Evolutionary conservation across 371 early-diverging fungal species (phyloP).

Genomic region (Apophysomyces elegans): DNA sequence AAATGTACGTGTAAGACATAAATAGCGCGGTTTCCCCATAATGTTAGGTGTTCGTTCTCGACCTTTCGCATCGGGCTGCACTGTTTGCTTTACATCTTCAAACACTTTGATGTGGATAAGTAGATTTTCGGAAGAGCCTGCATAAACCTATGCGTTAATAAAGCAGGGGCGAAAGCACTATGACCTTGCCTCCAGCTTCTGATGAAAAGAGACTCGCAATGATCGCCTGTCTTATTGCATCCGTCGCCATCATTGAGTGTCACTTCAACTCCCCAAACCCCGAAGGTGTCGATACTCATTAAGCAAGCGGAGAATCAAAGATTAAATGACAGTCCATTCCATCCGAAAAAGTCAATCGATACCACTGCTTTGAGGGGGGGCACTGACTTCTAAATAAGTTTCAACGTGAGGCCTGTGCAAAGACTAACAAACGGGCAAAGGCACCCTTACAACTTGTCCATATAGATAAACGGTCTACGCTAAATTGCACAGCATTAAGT

Average conservation of each 20-base stretch:
- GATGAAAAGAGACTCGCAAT: conserved; percentile 45
- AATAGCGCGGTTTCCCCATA: conserved; percentile 53
- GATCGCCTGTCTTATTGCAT: conserved; percentile 46
- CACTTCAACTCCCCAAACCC: not conserved
- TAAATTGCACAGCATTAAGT: too few relatives aligned
- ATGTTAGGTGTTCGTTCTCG: conserved; percentile 30
- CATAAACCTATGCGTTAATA: not conserved
- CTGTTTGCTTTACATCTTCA: conserved; percentile 51
- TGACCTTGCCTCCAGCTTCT: conserved; percentile 26
- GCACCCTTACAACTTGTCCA: too few relatives aligned
- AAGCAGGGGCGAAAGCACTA: not conserved
- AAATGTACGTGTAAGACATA: conserved; percentile 49
- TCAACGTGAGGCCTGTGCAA: too few relatives aligned
- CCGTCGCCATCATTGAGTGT: conserved; percentile 24
- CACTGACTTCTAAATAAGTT: too few relatives aligned
- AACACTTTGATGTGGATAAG: conserved; percentile 53
- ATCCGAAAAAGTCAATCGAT: not conserved
- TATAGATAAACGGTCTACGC: too few relatives aligned
- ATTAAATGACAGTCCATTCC: not conserved
- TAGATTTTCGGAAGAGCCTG: conserved; percentile 40
- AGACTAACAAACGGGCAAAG: too few relatives aligned
- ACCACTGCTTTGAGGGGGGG: not conserved
- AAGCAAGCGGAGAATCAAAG: not conserved
- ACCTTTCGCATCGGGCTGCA: conserved; percentile 20
- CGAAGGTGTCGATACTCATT: not conserved